Evolutionary conservation across 2,329 filamentous ascomycete species (phyloP).

Genomic region (Phaeosphaeria sp.): DNA sequence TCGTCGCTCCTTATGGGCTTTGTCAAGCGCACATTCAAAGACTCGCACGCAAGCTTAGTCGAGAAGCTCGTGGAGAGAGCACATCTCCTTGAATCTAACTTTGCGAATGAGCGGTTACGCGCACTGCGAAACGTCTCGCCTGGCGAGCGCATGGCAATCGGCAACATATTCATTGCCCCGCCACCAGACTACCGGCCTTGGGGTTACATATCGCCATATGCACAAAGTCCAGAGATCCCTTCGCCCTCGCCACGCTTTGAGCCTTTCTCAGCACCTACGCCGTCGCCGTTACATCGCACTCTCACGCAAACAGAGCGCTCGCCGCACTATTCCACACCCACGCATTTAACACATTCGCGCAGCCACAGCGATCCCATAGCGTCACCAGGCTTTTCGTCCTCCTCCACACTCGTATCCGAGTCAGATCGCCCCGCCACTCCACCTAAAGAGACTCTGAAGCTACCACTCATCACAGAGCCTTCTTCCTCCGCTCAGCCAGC

Average conservation of each 20-base stretch:
- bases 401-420: constrained; percentile 19
- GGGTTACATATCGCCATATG: constrained; percentile 11
- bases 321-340: constrained; percentile 12
- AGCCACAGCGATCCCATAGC: constrained; percentile 30
- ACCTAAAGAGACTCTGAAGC: constrained; percentile 16
- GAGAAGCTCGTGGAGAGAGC: constrained; percentile 54
- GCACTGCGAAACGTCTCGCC: constrained; percentile 38
- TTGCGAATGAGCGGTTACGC: constrained; percentile 42
- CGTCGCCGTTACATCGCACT: neutral
- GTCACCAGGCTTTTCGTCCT: constrained; percentile 27
- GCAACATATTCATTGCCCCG: constrained; percentile 44
- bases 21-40: constrained; percentile 82
- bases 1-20: constrained; percentile 78
- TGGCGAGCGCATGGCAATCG: constrained; percentile 40
- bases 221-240: neutral
- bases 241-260: neutral
- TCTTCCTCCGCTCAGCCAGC: constrained; percentile 14
- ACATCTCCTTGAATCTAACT: constrained; percentile 41
- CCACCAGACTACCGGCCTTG: constrained; percentile 38
- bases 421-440: constrained; percentile 11
- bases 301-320: neutral
- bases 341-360: constrained; percentile 20
- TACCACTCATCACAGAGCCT: constrained; percentile 14
- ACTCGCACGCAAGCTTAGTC: constrained; percentile 74
- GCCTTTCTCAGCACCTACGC: neutral